Evolutionary conservation across 352 stramenopile species (phyloP).

Genomic region (Phytophthora aleatoria): DNA sequence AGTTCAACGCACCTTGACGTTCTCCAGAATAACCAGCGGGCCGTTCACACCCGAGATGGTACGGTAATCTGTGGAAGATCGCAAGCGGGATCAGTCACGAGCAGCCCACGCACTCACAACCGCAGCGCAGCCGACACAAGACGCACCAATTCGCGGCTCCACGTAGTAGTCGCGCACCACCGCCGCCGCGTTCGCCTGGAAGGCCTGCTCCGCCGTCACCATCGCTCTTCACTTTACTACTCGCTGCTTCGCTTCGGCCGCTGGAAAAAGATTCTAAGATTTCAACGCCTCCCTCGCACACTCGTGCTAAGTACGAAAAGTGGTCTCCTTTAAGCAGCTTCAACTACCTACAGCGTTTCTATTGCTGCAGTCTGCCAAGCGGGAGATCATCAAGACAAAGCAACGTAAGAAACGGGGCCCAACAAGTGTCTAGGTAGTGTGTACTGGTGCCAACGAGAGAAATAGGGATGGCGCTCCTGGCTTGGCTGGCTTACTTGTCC

Average conservation of each 20-base stretch:
- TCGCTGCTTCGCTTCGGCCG: conserved; percentile 21
- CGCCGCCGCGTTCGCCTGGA: conserved; percentile 75
- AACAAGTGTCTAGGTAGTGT: conserved; percentile 31
- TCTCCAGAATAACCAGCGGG: conserved; percentile 99
- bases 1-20: conserved; percentile 94
- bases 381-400: background rate
- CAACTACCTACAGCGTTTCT: conserved; percentile 8
- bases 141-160: conserved; percentile 80
- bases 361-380: background rate
- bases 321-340: conserved; percentile 1
- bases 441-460: conserved; percentile 26
- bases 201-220: conserved; percentile 71
- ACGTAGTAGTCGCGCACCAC: conserved; percentile 90
- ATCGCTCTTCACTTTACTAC: conserved; percentile 40
- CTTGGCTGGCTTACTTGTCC: conserved; percentile 28
- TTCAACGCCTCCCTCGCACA: conserved; percentile 7
- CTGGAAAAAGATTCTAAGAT: conserved; percentile 34
- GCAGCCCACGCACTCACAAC: background rate
- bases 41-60: conserved; percentile 99
- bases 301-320: conserved; percentile 26
- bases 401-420: background rate
- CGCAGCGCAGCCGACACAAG: background rate
- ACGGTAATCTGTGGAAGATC: conserved; percentile 89
- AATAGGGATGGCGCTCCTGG: background rate
- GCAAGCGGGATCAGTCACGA: conserved; percentile 8